Conservation (phyloP, 371 early-diverging fungal genomes). For the Mortierella sp. region DNA sequence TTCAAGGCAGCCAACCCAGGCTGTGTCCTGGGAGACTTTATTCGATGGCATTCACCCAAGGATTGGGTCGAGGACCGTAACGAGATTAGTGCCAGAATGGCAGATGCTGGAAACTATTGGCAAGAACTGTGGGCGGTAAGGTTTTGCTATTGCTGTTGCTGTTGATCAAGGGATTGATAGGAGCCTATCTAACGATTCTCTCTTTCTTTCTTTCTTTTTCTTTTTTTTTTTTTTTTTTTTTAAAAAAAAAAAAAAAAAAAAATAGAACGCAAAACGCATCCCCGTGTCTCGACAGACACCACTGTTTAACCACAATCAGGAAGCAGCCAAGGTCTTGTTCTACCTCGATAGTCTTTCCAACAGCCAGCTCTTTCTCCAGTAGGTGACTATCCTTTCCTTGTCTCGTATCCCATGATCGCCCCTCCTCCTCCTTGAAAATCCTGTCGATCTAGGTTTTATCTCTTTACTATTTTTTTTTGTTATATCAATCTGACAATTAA, state of each 20-base stretch:
- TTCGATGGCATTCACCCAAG: conserved; percentile 96
- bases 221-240: conserved; percentile 2
- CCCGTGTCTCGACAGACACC: conserved; percentile 82
- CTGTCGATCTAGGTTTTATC: not conserved
- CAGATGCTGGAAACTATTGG: conserved; percentile 85
- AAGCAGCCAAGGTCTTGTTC: conserved; percentile 72
- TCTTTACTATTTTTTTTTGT: not conserved
- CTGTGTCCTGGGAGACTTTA: conserved; percentile 85
- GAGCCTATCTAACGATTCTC: not conserved
- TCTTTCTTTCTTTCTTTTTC: not conserved
- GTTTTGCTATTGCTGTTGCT: not conserved
- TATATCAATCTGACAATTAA: not conserved
- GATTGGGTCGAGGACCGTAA: conserved; percentile 75
- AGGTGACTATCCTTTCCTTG: conserved; percentile 28
- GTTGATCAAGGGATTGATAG: not conserved
- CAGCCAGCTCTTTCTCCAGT: conserved; percentile 74
- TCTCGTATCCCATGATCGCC: no score
- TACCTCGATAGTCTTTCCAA: conserved; percentile 78
- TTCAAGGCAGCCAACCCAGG: conserved; percentile 70
- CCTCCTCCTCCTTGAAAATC: no score
- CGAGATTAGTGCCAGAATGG: conserved; percentile 82
- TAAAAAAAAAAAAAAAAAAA: not conserved
- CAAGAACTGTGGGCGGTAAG: conserved; percentile 84
- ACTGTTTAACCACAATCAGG: conserved; percentile 77
- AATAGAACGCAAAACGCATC: conserved; percentile 67